phyloP scores from a whole-genome alignment of 768 basidiomycete species.

The Floccularia luteovirens region DNA sequence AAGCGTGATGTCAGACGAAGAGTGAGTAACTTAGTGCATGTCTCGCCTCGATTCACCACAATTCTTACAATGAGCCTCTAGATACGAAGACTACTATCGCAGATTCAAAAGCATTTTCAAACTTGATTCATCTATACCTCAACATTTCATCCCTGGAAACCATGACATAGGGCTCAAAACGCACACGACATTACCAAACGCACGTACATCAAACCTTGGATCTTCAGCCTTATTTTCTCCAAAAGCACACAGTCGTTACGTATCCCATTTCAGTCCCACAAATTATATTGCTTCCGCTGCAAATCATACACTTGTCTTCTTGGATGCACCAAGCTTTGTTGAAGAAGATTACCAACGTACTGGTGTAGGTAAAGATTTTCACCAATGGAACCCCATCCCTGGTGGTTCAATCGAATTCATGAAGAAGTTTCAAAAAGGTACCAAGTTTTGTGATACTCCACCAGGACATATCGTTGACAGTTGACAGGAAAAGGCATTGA shows the following conservation, averaged over 20 bases:
- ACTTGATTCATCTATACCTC: constrained; percentile 34
- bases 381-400: constrained; percentile 38
- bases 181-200: no score
- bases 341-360: constrained; percentile 63
- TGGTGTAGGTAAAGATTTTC: constrained; percentile 27
- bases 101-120: constrained; percentile 72
- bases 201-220: constrained; percentile 42
- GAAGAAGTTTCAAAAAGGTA: constrained; percentile 31
- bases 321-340: constrained; percentile 67
- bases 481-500: constrained; percentile 20
- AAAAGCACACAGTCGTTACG: constrained; percentile 48
- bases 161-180: constrained; percentile 73
- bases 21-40: no score
- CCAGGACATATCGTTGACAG: not conserved
- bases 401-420: constrained; percentile 51
- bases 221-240: constrained; percentile 34
- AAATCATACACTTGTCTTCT: constrained; percentile 64
- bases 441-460: constrained; percentile 9
- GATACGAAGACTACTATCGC: constrained; percentile 64
- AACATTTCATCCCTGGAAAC: constrained; percentile 82
- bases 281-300: constrained; percentile 58
- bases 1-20: constrained; percentile 47
- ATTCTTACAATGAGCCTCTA: constrained; percentile 20
- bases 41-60: not conserved
- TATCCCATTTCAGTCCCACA: constrained; percentile 67